Base-by-base conservation (phyloP, 148 eudicot species). In the Selenicereus undatus region DNA sequence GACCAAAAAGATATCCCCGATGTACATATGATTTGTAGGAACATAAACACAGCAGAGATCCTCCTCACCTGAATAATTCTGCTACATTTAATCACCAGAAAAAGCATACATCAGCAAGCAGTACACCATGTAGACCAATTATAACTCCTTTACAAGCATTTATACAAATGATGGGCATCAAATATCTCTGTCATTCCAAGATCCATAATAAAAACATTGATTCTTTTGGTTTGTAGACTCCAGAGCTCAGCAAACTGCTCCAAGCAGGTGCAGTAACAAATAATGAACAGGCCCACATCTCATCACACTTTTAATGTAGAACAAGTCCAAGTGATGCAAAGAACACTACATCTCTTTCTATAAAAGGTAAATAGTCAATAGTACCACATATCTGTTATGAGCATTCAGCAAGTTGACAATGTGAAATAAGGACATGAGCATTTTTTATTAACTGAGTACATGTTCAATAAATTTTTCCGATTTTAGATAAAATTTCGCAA, bases 21-120 rank as follows among this genome's bases (percentile, higher is more conserved):
- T 90, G 74, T 91, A 91, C 73, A 90, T 89, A 87, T 91, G 94
- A 82, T 91, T 91, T 29, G 94, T 91, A 48, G 94, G 94, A 80
- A 91, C 90, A 76, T 90, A 91, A 21, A 91, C 92, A 78, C 92
- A 91, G 86, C 91, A 91, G 12, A 91, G 87, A 77, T 91, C 94
- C 85, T 91, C 94, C 32, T 91, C 94, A 48, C 91, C 92, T 30
- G 89, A 71, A 82, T 89, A 89, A 75, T 52, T 89, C 95, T 91
- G 91, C 36, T 29, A 58, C 60, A 78, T 29, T 17, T 14, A 48
- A 48, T 8, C 27, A 22, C 6, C 73, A 27, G 58, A 0, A 27
- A 74, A 73, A 50, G 8, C 22, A 42, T 43, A 7, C 10, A 80
- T 80, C 80, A 84, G 74, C 68, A 48, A 17, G 24, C 73, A 43